A percentile compares a stretch with the other conserved stretches of the same genome.
phyloP scores from a whole-genome alignment of 2,329 filamentous ascomycete genomes.

The Fusarium torreyae region DNA sequence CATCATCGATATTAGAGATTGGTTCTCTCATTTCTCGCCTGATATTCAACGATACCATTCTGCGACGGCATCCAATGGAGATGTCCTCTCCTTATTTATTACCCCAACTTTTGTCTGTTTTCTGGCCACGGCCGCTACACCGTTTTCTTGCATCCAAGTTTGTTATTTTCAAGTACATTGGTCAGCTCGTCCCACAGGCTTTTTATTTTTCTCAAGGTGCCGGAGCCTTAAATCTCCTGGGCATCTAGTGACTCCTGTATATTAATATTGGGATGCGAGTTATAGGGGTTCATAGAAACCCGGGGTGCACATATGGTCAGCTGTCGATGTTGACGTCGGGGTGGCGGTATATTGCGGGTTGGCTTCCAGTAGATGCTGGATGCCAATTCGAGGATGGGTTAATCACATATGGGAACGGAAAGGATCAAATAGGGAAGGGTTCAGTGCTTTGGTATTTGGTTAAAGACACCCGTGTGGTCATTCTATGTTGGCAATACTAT shows the following conservation, averaged over 20 bases:
- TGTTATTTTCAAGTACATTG: constrained; percentile 12
- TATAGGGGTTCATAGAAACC: constrained; percentile 8
- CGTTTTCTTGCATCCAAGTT: constrained; percentile 15
- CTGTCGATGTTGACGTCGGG: constrained; percentile 7
- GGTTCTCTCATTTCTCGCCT: constrained; percentile 37
- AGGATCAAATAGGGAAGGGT: constrained; percentile 17
- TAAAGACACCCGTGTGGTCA: constrained; percentile 7
- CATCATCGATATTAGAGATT: constrained; percentile 39
- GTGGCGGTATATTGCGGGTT: constrained; percentile 5
- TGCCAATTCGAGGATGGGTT: constrained; percentile 10
- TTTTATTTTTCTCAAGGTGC: constrained; percentile 2
- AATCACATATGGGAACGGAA: constrained; percentile 33
- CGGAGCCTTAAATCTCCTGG: constrained; percentile 3
- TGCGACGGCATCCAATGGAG: constrained; percentile 45
- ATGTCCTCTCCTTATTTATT: constrained; percentile 32
- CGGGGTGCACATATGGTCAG: background rate
- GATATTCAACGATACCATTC: constrained; percentile 53
- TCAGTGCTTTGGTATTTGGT: constrained; percentile 18
- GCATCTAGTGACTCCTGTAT: constrained; percentile 33
- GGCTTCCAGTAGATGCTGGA: constrained; percentile 7
- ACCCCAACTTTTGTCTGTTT: constrained; percentile 17
- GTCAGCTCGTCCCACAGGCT: constrained; percentile 11
- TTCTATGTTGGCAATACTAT: constrained; percentile 18
- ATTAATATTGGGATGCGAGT: constrained; percentile 35
- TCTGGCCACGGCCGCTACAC: constrained; percentile 3